Base-by-base conservation (phyloP, 148 eudicot genomes). In the Silene conica region DNA sequence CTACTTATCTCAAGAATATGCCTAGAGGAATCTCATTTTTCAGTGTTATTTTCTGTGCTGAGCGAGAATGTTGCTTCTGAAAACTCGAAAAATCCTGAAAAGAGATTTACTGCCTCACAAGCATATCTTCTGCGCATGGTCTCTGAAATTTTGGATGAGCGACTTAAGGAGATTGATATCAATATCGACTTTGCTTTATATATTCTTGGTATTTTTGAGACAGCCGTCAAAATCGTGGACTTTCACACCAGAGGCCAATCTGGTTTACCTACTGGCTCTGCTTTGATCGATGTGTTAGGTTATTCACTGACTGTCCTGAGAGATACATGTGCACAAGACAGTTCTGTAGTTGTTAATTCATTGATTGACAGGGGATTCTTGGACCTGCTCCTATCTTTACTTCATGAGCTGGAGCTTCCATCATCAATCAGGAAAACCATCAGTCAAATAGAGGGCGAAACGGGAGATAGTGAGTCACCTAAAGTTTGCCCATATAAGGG, bases 401-500 rank as follows among this genome's bases (percentile, higher is more conserved):
- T 94, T 63, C 76, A 79, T 66, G 88, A 87, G 28, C 88, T 91
- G 45, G 98, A 88, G 86, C 93, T 92, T 73, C 93, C 97, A 14
- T 76, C 91, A 64, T 81, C 82, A 22, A 83, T 94, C 67, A 88
- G 84, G 79, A 94, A 81, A 83, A 81, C 90, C 77, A 79, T 77
- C 76, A 78, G 74, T 55, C 86, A 75, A 16, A 81, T 50, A n/a
- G 83, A 80, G 77, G 59, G 41, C 16, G 63, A 75, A 73, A 78
- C 50, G 21, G 56, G 70, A 69, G 69, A 74, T 15, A 70, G 81
- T 69, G 28, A 38, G 41, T 23, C 84, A 15, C 71, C 69, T 21
- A 88, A 88, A 77, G 74, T 65, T 22, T 91, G 97, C 58, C 97
- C 91, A 21, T 92, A 89, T 81, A 85, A 82, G 87, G 98, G 98